Evolutionary conservation across 495 filamentous ascomycete species (phyloP).

Genomic region (Aeminium ludgeri): DNA sequence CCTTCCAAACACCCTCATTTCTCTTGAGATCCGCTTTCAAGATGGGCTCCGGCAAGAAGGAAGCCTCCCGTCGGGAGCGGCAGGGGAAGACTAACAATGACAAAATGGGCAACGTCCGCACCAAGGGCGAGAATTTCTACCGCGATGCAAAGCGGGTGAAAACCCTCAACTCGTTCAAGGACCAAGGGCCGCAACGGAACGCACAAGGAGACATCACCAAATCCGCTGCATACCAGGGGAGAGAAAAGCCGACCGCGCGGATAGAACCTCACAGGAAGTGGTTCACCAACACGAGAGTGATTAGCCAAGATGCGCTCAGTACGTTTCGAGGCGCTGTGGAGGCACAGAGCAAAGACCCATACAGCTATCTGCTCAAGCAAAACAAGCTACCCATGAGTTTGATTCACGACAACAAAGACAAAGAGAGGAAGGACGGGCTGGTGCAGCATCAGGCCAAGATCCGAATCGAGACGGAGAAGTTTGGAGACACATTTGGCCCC

Average conservation of each 20-base stretch:
- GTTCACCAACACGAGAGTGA: constrained; percentile 59
- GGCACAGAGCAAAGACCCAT: constrained; percentile 76
- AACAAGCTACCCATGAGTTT: constrained; percentile 86
- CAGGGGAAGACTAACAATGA: constrained; percentile 60
- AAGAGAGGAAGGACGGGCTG: constrained; percentile 68
- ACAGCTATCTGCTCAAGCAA: constrained; percentile 76
- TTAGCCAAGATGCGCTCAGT: constrained; percentile 51
- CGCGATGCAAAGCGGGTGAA: constrained; percentile 73
- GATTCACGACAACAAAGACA: constrained; percentile 45
- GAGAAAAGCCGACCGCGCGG: constrained; percentile 60
- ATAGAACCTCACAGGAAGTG: constrained; percentile 89
- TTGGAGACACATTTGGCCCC: constrained; percentile 79
- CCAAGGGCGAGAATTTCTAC: constrained; percentile 95
- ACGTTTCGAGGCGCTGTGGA: constrained; percentile 87
- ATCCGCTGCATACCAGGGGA: constrained; percentile 70
- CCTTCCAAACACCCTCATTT: constrained; percentile 1
- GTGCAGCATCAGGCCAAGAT: constrained; percentile 94
- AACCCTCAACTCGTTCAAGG: constrained; percentile 72
- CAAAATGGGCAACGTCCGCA: constrained; percentile 76
- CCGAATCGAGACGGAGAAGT: constrained; percentile 70
- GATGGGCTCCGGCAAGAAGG: constrained; percentile 96
- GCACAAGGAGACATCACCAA: constrained; percentile 59
- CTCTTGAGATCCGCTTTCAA: constrained; percentile 15
- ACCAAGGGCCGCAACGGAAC: constrained; percentile 60
- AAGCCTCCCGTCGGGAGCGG: constrained; percentile 58